A percentile compares a stretch with the other conserved stretches of the same genome.
Conservation (phyloP, 164 flowering plant genomes). For the Hamamelis virginiana region DNA sequence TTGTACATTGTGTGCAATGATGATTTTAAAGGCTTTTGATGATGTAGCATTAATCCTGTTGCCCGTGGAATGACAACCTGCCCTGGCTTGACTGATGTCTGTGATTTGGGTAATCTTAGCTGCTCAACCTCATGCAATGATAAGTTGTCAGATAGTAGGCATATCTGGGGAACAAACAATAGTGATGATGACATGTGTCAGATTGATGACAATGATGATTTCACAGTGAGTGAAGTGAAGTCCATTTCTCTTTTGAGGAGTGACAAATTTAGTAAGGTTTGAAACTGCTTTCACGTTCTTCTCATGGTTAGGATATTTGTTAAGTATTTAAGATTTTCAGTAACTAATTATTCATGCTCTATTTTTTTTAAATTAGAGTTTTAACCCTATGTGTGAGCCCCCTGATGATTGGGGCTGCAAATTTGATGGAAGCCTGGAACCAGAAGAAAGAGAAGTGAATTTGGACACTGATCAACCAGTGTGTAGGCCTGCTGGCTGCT, state of each 20-base stretch:
- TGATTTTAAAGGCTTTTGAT: conserved; percentile 7
- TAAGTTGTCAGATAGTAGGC: conserved; percentile 15
- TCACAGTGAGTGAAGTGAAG: conserved; percentile 18
- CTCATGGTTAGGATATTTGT: background rate
- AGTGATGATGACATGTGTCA: conserved; percentile 46
- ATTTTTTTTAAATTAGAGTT: conserved; percentile 25
- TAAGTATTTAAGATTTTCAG: background rate
- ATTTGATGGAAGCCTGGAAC: conserved; percentile 21
- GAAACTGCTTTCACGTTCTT: conserved; percentile 8
- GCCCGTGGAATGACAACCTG: conserved; percentile 24
- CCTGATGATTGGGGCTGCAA: conserved; percentile 28
- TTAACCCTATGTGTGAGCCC: conserved; percentile 33
- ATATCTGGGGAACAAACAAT: conserved; percentile 19
- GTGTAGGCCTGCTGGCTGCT: conserved; percentile 9
- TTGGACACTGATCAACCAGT: conserved; percentile 10
- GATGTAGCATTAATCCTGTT: conserved; percentile 6
- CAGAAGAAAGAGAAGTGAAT: conserved; percentile 6
- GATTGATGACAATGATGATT: conserved; percentile 35
- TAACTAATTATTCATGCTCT: background rate
- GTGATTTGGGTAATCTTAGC: conserved; percentile 26
- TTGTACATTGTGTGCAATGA: background rate
- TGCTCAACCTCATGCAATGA: conserved; percentile 20
- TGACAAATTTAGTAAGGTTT: conserved; percentile 26
- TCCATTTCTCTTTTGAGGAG: conserved; percentile 9
- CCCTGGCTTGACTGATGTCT: conserved; percentile 17